These are phyloP conservation scores for Solanum chmielewskii DNA, from an alignment of 257 asterid species.

Conservation along the genomic window DNA sequence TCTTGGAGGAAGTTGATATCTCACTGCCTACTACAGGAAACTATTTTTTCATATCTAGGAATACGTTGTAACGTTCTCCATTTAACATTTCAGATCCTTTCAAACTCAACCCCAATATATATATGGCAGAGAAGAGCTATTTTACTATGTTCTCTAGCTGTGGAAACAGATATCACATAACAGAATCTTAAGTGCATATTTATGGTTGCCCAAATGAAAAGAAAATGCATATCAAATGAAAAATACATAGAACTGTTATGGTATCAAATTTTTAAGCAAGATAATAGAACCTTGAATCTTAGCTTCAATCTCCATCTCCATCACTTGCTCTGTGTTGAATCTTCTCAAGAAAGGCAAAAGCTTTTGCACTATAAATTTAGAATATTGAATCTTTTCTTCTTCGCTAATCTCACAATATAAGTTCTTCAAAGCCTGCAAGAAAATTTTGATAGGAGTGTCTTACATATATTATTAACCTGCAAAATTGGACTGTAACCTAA, in stretches of 20 bases:
- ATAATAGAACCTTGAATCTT: slow-evolving; percentile 38
- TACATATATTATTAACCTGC: background rate
- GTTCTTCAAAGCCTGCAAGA: slow-evolving; percentile 4
- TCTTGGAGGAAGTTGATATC: background rate
- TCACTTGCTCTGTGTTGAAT: slow-evolving; percentile 45
- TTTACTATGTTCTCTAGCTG: background rate
- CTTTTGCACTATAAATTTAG: slow-evolving; percentile 36
- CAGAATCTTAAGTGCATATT: background rate
- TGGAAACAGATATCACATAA: background rate
- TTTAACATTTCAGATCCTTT: background rate
- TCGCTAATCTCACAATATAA: slow-evolving; percentile 9
- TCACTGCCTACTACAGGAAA: background rate
- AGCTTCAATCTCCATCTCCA: slow-evolving; percentile 66
- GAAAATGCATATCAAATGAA: background rate
- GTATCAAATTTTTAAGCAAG: background rate
- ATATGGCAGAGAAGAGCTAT: background rate
- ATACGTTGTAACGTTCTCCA: background rate
- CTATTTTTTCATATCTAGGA: background rate
- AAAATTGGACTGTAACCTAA: background rate
- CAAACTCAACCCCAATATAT: background rate
- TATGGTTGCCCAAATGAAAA: background rate
- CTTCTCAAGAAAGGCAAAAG: slow-evolving; percentile 67
- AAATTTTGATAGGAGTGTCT: background rate
- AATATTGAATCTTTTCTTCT: slow-evolving; percentile 34
- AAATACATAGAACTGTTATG: background rate